These are phyloP conservation scores for Capronia americana DNA, from an alignment of 2,329 filamentous ascomycete genomes.

Conservation along the genomic window DNA sequence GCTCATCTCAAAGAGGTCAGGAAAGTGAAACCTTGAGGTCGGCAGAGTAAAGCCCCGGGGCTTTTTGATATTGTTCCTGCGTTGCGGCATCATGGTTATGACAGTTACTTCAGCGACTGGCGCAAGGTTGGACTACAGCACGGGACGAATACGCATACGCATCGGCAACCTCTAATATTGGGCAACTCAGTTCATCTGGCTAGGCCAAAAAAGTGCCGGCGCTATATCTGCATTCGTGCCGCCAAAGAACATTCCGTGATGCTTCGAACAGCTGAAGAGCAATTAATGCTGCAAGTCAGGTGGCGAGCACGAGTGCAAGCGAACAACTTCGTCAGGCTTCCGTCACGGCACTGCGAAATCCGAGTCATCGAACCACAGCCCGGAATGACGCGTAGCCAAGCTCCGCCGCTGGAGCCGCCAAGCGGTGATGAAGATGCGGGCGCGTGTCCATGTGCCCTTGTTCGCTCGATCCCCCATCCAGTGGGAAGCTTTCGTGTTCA, in stretches of 20 bases:
- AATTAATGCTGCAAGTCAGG: neutral
- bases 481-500: neutral
- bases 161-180: neutral
- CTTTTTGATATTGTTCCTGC: neutral
- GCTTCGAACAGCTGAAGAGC: neutral
- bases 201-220: neutral
- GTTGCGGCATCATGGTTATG: neutral
- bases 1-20: conserved; percentile 83
- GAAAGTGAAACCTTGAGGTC: conserved; percentile 59
- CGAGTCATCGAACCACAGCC: conserved; percentile 12
- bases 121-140: conserved; percentile 8
- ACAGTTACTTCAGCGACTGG: conserved; percentile 8
- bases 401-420: neutral
- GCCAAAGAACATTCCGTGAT: conserved; percentile 1
- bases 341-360: conserved; percentile 7
- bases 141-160: conserved; percentile 14
- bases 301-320: neutral
- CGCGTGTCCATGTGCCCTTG: neutral
- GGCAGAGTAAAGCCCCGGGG: neutral
- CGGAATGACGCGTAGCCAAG: conserved; percentile 30
- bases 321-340: neutral
- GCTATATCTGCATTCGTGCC: neutral
- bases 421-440: neutral
- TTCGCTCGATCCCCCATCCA: neutral
- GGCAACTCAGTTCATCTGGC: neutral